Evolutionary conservation across 139 green algal genomes (phyloP).

Genomic region (Chlamydomonas asymmetrica): DNA sequence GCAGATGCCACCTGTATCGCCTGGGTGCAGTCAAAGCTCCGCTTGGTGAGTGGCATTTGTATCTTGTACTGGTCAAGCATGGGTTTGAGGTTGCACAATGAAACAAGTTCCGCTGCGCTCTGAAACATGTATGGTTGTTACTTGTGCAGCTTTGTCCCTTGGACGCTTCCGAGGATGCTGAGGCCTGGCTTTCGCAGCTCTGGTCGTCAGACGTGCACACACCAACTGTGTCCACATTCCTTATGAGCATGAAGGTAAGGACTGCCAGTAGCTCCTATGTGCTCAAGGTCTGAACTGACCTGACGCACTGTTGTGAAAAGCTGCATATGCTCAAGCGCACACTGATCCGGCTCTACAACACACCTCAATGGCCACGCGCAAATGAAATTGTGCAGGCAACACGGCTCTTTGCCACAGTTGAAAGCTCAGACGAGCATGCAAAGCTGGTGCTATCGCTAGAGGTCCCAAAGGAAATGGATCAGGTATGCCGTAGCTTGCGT

Average conservation of each 20-base stretch:
- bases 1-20: slow-evolving; percentile 46
- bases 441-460: slow-evolving; percentile 25
- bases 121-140: neutral
- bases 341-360: neutral
- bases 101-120: neutral
- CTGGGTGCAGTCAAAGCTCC: slow-evolving; percentile 59
- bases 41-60: slow-evolving; percentile 41
- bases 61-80: neutral
- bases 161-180: slow-evolving; percentile 20
- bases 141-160: slow-evolving; percentile 23
- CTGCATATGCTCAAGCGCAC: neutral
- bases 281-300: neutral
- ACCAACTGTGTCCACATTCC: slow-evolving; percentile 31
- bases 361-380: neutral
- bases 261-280: neutral
- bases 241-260: slow-evolving; percentile 43
- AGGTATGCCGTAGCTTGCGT: slow-evolving; percentile 1
- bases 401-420: slow-evolving; percentile 51
- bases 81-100: neutral
- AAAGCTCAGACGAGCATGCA: slow-evolving; percentile 10
- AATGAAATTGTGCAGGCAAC: slow-evolving; percentile 28
- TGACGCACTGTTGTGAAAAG: neutral
- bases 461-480: slow-evolving; percentile 20
- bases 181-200: slow-evolving; percentile 34
- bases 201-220: slow-evolving; percentile 46